phyloP scores from a whole-genome alignment of 2,329 filamentous ascomycete genomes.

The Venturia oleaginea region DNA sequence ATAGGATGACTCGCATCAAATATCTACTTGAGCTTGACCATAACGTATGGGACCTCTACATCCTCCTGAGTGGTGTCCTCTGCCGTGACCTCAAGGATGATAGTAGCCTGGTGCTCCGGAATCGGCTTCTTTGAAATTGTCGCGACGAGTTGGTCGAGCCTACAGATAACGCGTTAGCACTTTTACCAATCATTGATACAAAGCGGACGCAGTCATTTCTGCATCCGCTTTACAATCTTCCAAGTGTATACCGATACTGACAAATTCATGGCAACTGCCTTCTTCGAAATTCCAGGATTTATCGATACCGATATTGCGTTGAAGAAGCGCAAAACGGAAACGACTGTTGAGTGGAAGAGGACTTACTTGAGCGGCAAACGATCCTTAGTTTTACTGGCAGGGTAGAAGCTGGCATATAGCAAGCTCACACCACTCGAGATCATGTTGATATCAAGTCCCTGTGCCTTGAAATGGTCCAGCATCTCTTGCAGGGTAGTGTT shows the following conservation, averaged over 20 bases:
- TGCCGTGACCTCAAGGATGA: constrained; percentile 92
- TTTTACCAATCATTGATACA: too few species aligned
- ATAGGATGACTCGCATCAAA: background rate
- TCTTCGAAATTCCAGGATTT: background rate
- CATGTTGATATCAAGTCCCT: constrained; percentile 80
- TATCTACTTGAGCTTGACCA: constrained; percentile 55
- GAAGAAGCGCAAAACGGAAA: constrained; percentile 24
- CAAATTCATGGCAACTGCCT: background rate
- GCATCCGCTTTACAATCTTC: too few species aligned
- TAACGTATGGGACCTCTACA: constrained; percentile 94
- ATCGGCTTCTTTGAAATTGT: constrained; percentile 86
- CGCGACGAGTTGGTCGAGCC: constrained; percentile 81
- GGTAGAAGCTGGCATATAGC: constrained; percentile 89
- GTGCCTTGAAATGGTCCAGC: constrained; percentile 66
- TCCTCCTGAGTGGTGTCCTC: constrained; percentile 86
- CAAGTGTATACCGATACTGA: background rate
- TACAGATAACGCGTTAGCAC: constrained; percentile 27
- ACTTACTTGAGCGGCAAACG: constrained; percentile 62
- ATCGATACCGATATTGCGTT: background rate
- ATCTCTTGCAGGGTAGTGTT: constrained; percentile 81
- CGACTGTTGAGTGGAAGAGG: background rate
- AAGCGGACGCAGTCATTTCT: too few species aligned
- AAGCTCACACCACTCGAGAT: constrained; percentile 94
- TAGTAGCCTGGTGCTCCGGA: constrained; percentile 82
- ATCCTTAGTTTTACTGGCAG: constrained; percentile 72